Evolutionary conservation across 2,329 filamentous ascomycete species (phyloP), one percentile per base, ranked within the genome.

Genomic region (Epichloe glyceriae): DNA sequence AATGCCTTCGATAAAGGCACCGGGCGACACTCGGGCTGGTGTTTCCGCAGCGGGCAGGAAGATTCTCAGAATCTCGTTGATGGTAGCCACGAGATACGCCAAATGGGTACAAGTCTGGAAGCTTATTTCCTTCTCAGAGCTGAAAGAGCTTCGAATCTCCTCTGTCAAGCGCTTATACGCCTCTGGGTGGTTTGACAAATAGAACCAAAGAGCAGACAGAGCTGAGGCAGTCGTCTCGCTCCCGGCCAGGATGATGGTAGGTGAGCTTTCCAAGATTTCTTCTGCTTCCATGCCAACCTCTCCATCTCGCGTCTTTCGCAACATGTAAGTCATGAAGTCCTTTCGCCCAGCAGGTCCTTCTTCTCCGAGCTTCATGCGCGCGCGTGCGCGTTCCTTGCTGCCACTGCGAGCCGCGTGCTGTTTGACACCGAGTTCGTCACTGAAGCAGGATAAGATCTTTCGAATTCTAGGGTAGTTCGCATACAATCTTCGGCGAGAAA

Each of bases 41-140:
- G 19, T 62, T 54, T 58, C 69, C 42, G 56, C 51, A 2, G 56
- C 56, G 1, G 59, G 60, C 10, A 70, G 69, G 48, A 69, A 73
- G 11, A 70, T 54, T 12, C 73, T 62, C 30, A 76, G 58, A 3
- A 59, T 60, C 58, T 75, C 73, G 0, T 73, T 62, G 11, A 74
- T 53, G 33, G 60, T 64, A 2, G 70, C 71, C 14, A 64, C 56
- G 35, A 74, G 70, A 50, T 71, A 64, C n/a, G 61, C 56, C 15
- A 62, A 39, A 1, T 42, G 55, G 46, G 40, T 61, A 52, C 52
- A 62, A 58, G 49, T 68, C 58, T 30, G 54, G 22, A 70, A 51
- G 4, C 56, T 65, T 41, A 75, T 74, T 0, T 72, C 66, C 0
- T 64, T 57, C 14, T 67, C 62, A 0, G 44, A 55, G 15, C 26